Conservation (phyloP, 345 rosid species). For the Salix brachista region DNA sequence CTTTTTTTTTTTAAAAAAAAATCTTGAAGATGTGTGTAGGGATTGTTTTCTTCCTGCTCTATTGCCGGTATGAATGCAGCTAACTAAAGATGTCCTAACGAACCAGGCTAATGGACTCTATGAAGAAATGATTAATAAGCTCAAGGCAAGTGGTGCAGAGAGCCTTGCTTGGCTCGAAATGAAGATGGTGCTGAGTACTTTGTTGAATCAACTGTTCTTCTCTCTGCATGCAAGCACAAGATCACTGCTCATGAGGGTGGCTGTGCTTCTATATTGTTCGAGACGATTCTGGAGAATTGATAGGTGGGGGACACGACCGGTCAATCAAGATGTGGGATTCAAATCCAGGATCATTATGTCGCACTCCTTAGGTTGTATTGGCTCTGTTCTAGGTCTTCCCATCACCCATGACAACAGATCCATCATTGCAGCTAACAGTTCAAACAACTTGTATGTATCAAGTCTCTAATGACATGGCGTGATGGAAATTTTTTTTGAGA, state of each 20-base stretch:
- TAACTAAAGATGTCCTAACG: conserved; percentile 9
- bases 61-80: neutral
- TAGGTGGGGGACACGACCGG: conserved; percentile 86
- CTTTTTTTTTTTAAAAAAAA: no score
- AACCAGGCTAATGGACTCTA: conserved; percentile 77
- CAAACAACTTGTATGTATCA: conserved; percentile 64
- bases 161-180: conserved; percentile 71
- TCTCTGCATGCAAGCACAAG: conserved; percentile 70
- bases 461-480: no score
- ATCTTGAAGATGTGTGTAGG: neutral
- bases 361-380: conserved; percentile 78
- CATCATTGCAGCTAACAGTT: conserved; percentile 91
- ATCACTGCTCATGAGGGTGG: conserved; percentile 93
- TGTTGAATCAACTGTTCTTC: conserved; percentile 55
- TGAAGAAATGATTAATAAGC: conserved; percentile 82
- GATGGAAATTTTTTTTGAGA: no score
- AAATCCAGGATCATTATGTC: conserved; percentile 56
- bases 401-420: conserved; percentile 76
- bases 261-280: conserved; percentile 77
- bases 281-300: conserved; percentile 67
- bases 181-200: conserved; percentile 91
- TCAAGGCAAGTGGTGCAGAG: conserved; percentile 85
- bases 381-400: conserved; percentile 84
- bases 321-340: conserved; percentile 90
- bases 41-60: neutral